Evolutionary conservation across 2,329 filamentous ascomycete genomes (phyloP).

Genomic region (Fusarium buxicola): DNA sequence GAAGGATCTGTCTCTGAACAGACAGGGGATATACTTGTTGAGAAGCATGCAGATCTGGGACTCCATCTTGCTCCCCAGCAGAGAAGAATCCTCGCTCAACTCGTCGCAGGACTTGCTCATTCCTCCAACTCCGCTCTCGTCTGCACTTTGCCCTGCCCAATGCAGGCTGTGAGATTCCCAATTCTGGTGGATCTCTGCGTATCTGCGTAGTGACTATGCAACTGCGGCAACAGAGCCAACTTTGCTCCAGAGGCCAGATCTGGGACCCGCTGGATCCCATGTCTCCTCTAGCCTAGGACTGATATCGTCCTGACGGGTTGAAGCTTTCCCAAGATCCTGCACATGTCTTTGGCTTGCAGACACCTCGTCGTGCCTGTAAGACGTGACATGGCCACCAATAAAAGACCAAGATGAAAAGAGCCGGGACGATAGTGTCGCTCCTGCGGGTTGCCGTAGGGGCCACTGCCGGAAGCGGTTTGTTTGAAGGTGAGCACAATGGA

Average conservation of each 20-base stretch:
- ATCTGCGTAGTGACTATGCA: slow-evolving; percentile 12
- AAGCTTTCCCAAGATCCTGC: slow-evolving; percentile 28
- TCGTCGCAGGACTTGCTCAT: too few species aligned
- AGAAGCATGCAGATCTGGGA: slow-evolving; percentile 1
- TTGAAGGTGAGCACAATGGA: slow-evolving; percentile 12
- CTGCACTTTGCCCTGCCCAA: slow-evolving; percentile 4
- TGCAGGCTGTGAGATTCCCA: background rate
- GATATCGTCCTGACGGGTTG: background rate
- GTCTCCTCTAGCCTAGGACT: slow-evolving; percentile 16
- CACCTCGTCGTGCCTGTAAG: slow-evolving; percentile 3
- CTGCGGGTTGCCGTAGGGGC: slow-evolving; percentile 26
- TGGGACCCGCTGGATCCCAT: slow-evolving; percentile 22
- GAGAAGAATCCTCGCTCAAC: too few species aligned
- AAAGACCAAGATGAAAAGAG: background rate
- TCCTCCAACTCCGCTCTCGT: background rate
- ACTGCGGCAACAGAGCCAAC: slow-evolving; percentile 14
- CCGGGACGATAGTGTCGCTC: slow-evolving; percentile 10
- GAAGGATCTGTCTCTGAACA: slow-evolving; percentile 9
- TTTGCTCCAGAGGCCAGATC: slow-evolving; percentile 11
- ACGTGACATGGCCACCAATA: background rate
- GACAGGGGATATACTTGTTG: slow-evolving; percentile 21
- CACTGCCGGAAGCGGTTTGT: slow-evolving; percentile 11
- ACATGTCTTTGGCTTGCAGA: slow-evolving; percentile 17
- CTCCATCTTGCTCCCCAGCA: background rate
- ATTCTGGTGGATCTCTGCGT: slow-evolving; percentile 7